phyloP scores from a whole-genome alignment of 305 asterid genomes.

The Caryopteris hybrid region DNA sequence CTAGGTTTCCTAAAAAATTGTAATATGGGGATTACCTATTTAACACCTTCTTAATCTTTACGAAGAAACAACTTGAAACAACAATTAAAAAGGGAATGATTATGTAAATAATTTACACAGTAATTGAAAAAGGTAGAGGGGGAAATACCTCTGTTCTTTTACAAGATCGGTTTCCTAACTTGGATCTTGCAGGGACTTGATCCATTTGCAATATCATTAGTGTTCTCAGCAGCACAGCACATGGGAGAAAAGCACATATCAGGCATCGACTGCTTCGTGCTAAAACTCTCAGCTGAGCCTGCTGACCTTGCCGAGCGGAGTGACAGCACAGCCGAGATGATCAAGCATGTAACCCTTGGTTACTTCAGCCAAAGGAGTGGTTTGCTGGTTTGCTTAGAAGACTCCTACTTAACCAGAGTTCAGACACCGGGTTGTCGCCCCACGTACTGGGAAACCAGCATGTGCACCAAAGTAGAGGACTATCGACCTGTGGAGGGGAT shows the following conservation, averaged over 20 bases:
- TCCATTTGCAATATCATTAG: slow-evolving; percentile 57
- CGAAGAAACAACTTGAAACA: too few species aligned
- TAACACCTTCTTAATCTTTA: too few species aligned
- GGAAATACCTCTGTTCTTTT: not conserved
- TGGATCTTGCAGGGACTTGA: slow-evolving; percentile 59
- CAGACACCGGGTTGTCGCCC: slow-evolving; percentile 73
- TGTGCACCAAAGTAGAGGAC: slow-evolving; percentile 64
- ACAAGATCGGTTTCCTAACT: not conserved
- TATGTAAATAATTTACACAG: not conserved
- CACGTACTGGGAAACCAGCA: slow-evolving; percentile 77
- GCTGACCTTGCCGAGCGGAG: slow-evolving; percentile 62
- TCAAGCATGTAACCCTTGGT: slow-evolving; percentile 65
- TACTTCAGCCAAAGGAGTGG: slow-evolving; percentile 83
- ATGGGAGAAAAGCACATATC: slow-evolving; percentile 65
- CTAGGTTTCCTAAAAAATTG: too few species aligned
- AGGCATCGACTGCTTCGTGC: slow-evolving; percentile 68
- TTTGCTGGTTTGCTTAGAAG: slow-evolving; percentile 57
- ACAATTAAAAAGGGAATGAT: too few species aligned
- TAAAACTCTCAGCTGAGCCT: slow-evolving; percentile 58
- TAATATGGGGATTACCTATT: too few species aligned
- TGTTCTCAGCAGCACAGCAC: slow-evolving; percentile 66
- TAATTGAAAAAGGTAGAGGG: not conserved
- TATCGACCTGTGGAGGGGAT: slow-evolving; percentile 62
- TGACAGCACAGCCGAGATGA: slow-evolving; percentile 79
- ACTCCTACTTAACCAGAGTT: slow-evolving; percentile 72